phyloP scores from a whole-genome alignment of 2,329 filamentous ascomycete genomes.

The Periconia digitata region DNA sequence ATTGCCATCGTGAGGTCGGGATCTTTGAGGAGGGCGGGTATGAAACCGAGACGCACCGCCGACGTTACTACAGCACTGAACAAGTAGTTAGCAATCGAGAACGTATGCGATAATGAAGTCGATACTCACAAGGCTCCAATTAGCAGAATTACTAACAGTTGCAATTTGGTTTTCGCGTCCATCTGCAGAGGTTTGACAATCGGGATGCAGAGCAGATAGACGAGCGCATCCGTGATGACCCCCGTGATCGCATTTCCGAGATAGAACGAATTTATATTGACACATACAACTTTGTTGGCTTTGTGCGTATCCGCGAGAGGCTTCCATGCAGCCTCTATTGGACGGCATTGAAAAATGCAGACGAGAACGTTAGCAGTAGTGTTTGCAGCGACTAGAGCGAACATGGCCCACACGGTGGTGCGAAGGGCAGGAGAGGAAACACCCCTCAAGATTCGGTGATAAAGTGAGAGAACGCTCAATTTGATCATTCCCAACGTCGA shows the following conservation, averaged over 20 bases:
- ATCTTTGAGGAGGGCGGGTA: conserved; percentile 16
- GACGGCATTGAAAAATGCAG: conserved; percentile 23
- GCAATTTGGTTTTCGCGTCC: conserved; percentile 20
- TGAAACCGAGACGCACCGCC: conserved; percentile 21
- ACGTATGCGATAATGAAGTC: conserved; percentile 6
- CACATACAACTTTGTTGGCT: conserved; percentile 13
- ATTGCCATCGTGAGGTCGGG: conserved; percentile 19
- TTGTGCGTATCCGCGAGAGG: conserved; percentile 3
- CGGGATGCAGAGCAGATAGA: conserved; percentile 22
- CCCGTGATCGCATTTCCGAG: conserved; percentile 26
- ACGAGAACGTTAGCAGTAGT: conserved; percentile 22
- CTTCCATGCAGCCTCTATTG: conserved; percentile 24
- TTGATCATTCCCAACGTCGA: conserved; percentile 52
- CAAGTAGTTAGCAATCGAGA: not conserved
- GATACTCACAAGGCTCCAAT: conserved; percentile 20
- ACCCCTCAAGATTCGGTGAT: conserved; percentile 29
- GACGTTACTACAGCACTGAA: conserved; percentile 21
- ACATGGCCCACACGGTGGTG: conserved; percentile 15
- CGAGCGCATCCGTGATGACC: conserved; percentile 22
- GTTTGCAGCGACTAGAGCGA: conserved; percentile 37
- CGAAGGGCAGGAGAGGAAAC: conserved; percentile 12
- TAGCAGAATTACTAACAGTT: conserved; percentile 20
- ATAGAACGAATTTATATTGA: conserved; percentile 29
- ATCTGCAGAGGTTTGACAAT: conserved; percentile 23
- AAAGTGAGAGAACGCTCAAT: conserved; percentile 50